Evolutionary conservation across 2,329 filamentous ascomycete species (phyloP), one percentile per base, ranked within the genome.

Genomic region (Aaosphaeria arxii): DNA sequence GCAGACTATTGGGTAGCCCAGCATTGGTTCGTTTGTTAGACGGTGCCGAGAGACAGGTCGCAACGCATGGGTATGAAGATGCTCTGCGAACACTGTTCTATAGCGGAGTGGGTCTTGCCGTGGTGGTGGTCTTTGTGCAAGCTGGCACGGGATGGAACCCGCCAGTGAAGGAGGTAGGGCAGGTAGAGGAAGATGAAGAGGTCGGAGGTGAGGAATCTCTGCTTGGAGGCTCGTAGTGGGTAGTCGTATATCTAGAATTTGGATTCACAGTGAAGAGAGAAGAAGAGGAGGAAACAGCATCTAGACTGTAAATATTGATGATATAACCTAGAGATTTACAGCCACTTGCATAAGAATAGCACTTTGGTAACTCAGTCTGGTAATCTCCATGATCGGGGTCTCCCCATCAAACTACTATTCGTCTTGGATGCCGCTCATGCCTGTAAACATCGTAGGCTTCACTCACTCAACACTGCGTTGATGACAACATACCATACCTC

Each of bases 1-100:
- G 78, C n/a, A 73, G 72, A 44, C 64, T 86, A 9, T 58, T 85
- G 7, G 83, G 83, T 0, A 83, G 79, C 54, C 83, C 83, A 2
- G 80, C 77, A 1, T 61, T 82, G 11, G 82, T 84, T 1, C 64
- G 69, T 30, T 61, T 59, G 7, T 55, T 86, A 40, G 53, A 69
- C 0, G 82, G 80, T 0, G 57, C 66, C 5, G 79, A 83, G 51
- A 74, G 66, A 38, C 64, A 70, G 6, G 68, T 84, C 29, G 83
- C 83, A 0, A 61, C 83, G 1, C 49, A 66, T 9, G 76, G 76
- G 1, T 86, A 85, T 58, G 73, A 78, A 46, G 69, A 72, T n/a
- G 80, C 77, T 0, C 56, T 85, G 17, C 76, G 71, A 44, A 71
- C 71, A 5, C 62, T 85, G 39, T 83, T 83, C 53, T 49, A 82